Base-by-base conservation (phyloP, 139 green algal species). In the Chlorella sp. region DNA sequence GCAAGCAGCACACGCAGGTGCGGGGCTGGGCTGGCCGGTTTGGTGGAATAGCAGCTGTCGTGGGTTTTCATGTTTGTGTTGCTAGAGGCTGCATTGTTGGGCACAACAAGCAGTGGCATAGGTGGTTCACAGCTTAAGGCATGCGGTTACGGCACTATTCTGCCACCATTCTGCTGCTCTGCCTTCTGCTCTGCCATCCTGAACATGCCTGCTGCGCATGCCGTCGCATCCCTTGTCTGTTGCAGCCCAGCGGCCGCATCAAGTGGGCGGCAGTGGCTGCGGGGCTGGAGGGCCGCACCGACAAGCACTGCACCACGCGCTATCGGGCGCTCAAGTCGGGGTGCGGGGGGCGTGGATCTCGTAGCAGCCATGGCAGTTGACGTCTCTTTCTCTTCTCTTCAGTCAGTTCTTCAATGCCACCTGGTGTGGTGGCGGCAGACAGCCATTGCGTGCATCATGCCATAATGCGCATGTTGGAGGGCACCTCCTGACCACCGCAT, bases 241-340 rank as follows among this genome's bases (percentile, higher is more conserved):
- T 51, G 69, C 81, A 86, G 81, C 25, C 41, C 44, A 56, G 65
- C 21, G 86, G 86, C 13, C 86, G 71, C 30, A 64, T 87, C 56
- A 81, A 63, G 68, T 90, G 86, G 86, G 64, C 86, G n/a, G 74
- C 55, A 7, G 74, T 90, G n/a, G 86, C 86, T 12, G 47, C 65
- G 21, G 18, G 65, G 4, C 56, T 90, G 25, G 74, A 82, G 18
- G 86, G 86, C 1, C 80, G 86, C 41, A 90, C 81, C n/a, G 86
- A 90, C 74, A 87, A 72, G 71, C 47, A 82, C 18, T 90, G 86
- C 55, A 44, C 71, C 26, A 25, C 15, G n/a, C 36, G 81, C 12
- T 83, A 36, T 34, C n/a, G 36, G 12, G 15, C 28, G 13, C 36
- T 84, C 44, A 51, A 17, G 3, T 25, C 25, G 0, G 81, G 60